Percentiles rank a stretch among this genome's conserved stretches.
Evolutionary conservation across 306 rosid genomes (phyloP).

Genomic region (Urtica urens): DNA sequence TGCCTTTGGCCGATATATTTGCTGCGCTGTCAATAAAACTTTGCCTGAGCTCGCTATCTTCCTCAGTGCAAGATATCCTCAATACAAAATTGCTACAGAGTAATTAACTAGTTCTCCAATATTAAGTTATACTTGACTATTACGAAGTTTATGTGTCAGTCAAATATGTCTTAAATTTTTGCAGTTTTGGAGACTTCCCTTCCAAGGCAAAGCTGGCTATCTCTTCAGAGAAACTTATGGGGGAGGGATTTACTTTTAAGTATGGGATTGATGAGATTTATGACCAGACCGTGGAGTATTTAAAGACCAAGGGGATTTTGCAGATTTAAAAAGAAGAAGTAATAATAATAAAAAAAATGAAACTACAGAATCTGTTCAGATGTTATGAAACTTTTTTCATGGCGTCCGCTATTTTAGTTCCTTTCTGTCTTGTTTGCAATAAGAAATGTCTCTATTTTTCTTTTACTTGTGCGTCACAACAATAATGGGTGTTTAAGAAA

Average conservation of each 20-base stretch:
- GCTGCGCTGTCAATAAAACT: conserved; percentile 43
- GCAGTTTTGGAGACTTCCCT: conserved; percentile 55
- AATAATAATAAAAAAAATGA: too few species aligned
- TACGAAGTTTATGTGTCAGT: too few species aligned
- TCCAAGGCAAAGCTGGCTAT: conserved; percentile 41
- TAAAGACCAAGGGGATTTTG: conserved; percentile 47
- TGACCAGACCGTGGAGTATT: conserved; percentile 53
- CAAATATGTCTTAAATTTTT: too few species aligned
- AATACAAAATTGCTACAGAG: conserved; percentile 52
- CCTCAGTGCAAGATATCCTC: conserved; percentile 49
- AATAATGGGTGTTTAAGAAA: too few species aligned
- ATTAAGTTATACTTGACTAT: too few species aligned
- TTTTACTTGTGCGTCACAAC: too few species aligned
- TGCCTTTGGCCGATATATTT: conserved; percentile 58
- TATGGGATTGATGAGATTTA: conserved; percentile 44
- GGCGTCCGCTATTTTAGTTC: too few species aligned
- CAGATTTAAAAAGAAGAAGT: conserved; percentile 30
- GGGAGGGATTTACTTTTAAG: conserved; percentile 66
- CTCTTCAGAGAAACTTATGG: conserved; percentile 57
- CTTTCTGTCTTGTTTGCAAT: too few species aligned
- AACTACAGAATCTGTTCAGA: too few species aligned
- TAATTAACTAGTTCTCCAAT: too few species aligned
- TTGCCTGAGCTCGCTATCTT: conserved; percentile 65
- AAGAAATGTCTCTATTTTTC: too few species aligned
- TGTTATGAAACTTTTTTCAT: too few species aligned